These are phyloP conservation scores for Torulaspora indica DNA, from an alignment of 805 yeast genomes.

Conservation along the genomic window DNA sequence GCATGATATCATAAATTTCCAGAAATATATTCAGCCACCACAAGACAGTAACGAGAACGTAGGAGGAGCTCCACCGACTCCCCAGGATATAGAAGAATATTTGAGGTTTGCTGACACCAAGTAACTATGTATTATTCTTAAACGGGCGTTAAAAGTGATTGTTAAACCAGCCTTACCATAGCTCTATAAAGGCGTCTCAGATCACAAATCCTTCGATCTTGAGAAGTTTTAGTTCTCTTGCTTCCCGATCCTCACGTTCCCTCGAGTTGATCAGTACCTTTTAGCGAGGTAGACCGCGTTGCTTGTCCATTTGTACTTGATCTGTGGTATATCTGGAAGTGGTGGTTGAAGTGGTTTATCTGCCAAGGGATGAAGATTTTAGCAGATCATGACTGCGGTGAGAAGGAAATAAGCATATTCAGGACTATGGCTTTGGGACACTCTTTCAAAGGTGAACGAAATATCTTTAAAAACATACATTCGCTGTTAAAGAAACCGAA, in stretches of 20 bases:
- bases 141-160: slow-evolving; percentile 4
- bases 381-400: slow-evolving; percentile 7
- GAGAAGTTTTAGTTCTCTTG: no score
- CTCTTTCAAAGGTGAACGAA: slow-evolving; percentile 23
- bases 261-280: no score
- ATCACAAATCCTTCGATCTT: neutral
- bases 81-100: slow-evolving; percentile 27
- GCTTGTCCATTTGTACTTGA: neutral
- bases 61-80: slow-evolving; percentile 10
- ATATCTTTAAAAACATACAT: slow-evolving; percentile 25
- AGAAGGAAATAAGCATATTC: slow-evolving; percentile 9
- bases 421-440: slow-evolving; percentile 20
- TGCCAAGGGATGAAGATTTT: slow-evolving; percentile 7
- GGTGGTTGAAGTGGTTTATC: slow-evolving; percentile 2
- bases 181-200: neutral
- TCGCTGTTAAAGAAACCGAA: slow-evolving; percentile 20
- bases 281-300: no score
- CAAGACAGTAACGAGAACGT: slow-evolving; percentile 1
- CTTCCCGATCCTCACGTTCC: no score
- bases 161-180: neutral
- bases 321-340: neutral
- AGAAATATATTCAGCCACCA: slow-evolving; percentile 15
- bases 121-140: neutral
- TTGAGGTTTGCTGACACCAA: slow-evolving; percentile 25
- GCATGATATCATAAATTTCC: slow-evolving; percentile 18